Evolutionary conservation across 768 basidiomycete genomes (phyloP).

Genomic region (Agrocybe pediades): DNA sequence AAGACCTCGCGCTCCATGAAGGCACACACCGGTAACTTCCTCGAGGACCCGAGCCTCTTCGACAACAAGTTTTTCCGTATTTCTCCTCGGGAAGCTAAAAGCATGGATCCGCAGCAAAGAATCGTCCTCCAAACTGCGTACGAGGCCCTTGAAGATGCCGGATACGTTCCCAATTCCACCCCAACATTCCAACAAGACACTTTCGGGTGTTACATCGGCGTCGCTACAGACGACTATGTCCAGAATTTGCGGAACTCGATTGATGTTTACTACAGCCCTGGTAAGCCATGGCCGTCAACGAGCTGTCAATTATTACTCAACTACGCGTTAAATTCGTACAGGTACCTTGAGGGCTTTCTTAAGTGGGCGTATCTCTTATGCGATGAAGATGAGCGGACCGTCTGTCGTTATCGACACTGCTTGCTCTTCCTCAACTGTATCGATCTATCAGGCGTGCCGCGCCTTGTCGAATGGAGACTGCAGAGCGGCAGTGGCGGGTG

Average conservation of each 20-base stretch:
- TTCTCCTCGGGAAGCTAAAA: constrained; percentile 71
- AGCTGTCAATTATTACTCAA: background rate
- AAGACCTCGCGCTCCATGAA: background rate
- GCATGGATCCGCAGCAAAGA: constrained; percentile 80
- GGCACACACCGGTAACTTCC: background rate
- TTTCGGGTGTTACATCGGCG: constrained; percentile 71
- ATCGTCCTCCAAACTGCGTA: constrained; percentile 66
- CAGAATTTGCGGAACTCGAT: constrained; percentile 64
- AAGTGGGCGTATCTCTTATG: constrained; percentile 72
- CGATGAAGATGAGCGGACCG: constrained; percentile 67
- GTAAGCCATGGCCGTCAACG: constrained; percentile 31
- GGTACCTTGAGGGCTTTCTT: constrained; percentile 70
- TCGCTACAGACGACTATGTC: constrained; percentile 68
- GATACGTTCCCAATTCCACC: constrained; percentile 65
- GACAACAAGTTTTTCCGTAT: constrained; percentile 61
- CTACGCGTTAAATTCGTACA: constrained; percentile 22
- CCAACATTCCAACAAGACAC: constrained; percentile 50
- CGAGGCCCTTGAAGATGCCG: constrained; percentile 69
- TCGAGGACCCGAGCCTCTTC: background rate
- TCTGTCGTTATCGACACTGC: constrained; percentile 77
- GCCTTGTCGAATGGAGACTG: constrained; percentile 67
- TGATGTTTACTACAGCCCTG: constrained; percentile 73
- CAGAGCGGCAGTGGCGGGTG: constrained; percentile 67
- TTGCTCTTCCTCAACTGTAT: constrained; percentile 71
- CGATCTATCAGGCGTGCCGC: constrained; percentile 69